phyloP scores from a whole-genome alignment of 1,284 basidiomycete genomes.

The Ceratobasidium sp. region DNA sequence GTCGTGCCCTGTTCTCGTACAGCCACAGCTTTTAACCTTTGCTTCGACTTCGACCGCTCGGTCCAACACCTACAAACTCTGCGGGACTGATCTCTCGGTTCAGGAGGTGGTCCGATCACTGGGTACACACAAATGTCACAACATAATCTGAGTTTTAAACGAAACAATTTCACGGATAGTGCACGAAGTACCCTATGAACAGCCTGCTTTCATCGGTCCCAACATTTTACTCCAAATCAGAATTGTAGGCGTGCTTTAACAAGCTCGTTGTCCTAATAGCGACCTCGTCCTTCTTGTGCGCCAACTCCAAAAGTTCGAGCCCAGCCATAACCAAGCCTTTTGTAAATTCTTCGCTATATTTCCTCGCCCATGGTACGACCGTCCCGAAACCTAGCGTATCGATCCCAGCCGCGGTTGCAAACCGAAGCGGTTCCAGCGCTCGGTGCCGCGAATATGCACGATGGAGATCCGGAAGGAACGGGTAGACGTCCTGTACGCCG shows the following conservation, averaged over 20 bases:
- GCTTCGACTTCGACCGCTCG: too few relatives aligned
- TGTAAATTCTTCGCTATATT: not conserved
- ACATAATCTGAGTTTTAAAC: too few relatives aligned
- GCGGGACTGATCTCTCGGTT: too few relatives aligned
- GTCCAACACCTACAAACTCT: too few relatives aligned
- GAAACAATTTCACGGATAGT: too few relatives aligned
- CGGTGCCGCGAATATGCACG: not conserved
- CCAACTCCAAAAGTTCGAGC: not conserved
- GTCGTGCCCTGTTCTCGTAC: not conserved
- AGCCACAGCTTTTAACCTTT: too few relatives aligned
- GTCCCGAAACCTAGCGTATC: not conserved
- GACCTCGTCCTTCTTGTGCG: not conserved
- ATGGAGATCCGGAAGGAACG: constrained; percentile 7
- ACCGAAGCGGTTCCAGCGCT: not conserved
- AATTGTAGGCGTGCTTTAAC: not conserved
- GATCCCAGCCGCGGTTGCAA: not conserved
- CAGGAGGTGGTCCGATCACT: too few relatives aligned
- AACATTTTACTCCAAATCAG: too few relatives aligned
- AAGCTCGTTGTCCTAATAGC: not conserved
- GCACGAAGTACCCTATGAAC: too few relatives aligned
- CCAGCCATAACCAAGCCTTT: not conserved
- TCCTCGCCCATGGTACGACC: not conserved
- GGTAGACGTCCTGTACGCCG: not conserved
- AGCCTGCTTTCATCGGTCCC: too few relatives aligned
- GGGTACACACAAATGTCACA: too few relatives aligned